phyloP scores from a whole-genome alignment of 179 eudicot genomes.

The Sideroxylon spinosum region DNA sequence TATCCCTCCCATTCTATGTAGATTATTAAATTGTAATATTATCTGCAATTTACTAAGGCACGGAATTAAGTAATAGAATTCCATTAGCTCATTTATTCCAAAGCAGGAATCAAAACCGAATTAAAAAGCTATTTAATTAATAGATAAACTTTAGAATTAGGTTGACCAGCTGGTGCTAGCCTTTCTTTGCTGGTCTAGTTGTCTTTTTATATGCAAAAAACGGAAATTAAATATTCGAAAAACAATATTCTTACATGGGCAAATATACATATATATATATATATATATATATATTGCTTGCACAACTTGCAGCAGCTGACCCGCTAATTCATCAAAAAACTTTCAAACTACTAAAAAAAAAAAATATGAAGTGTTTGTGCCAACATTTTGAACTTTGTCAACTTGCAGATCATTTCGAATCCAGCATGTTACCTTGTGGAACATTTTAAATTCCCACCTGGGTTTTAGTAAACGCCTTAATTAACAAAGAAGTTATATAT shows the following conservation, averaged over 20 bases:
- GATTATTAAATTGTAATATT: background rate
- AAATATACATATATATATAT: too few relatives aligned
- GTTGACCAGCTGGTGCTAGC: conserved; percentile 12
- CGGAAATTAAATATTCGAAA: background rate
- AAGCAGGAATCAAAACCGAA: conserved; percentile 2
- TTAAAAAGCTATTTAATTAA: background rate
- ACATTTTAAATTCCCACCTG: background rate
- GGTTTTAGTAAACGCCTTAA: conserved; percentile 1
- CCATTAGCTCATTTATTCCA: background rate
- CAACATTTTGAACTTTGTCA: background rate
- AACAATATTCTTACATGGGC: too few relatives aligned
- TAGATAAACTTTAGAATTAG: background rate
- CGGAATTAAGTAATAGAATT: background rate
- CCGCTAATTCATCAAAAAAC: background rate
- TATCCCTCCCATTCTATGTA: too few relatives aligned
- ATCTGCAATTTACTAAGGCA: background rate
- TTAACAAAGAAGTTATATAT: background rate
- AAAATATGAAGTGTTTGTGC: background rate
- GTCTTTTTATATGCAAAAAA: background rate
- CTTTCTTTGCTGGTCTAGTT: background rate
- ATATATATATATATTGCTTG: background rate
- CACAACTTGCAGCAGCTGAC: conserved; percentile 8
- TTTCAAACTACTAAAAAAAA: too few relatives aligned
- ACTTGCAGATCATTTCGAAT: background rate
- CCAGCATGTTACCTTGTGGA: background rate